A percentile compares a stretch with the other conserved stretches of the same genome.
These are phyloP conservation scores for Triticum monococcum DNA, from an alignment of 176 grass and related monocot species.

Conservation along the genomic window DNA sequence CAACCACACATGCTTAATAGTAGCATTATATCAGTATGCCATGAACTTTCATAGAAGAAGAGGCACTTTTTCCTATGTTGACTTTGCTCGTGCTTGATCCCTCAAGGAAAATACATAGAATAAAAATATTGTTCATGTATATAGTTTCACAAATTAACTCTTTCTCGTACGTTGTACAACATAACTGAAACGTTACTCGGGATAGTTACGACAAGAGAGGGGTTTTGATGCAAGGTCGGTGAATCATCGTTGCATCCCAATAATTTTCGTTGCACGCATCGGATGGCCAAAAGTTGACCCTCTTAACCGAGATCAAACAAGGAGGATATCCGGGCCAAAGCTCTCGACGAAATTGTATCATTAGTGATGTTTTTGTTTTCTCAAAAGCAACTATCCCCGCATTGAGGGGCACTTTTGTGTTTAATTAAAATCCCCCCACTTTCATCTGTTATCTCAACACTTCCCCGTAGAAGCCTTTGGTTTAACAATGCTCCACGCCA, in stretches of 20 bases:
- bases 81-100: too few species aligned
- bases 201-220: not conserved
- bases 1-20: not conserved
- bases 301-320: too few species aligned
- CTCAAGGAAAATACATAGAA: too few species aligned
- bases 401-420: not conserved
- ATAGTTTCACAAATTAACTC: not conserved
- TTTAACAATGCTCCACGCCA: not conserved
- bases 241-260: not conserved
- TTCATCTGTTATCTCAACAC: not conserved
- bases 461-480: not conserved
- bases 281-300: too few species aligned
- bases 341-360: not conserved
- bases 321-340: too few species aligned
- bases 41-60: not conserved
- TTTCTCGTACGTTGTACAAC: not conserved
- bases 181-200: too few species aligned
- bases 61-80: too few species aligned
- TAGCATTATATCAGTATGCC: not conserved
- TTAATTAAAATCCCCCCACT: not conserved
- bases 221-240: not conserved
- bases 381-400: not conserved
- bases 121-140: too few species aligned
- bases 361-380: not conserved
- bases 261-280: not conserved